Evolutionary conservation across 2,329 filamentous ascomycete species (phyloP).

Genomic region (Trichothecium roseum): DNA sequence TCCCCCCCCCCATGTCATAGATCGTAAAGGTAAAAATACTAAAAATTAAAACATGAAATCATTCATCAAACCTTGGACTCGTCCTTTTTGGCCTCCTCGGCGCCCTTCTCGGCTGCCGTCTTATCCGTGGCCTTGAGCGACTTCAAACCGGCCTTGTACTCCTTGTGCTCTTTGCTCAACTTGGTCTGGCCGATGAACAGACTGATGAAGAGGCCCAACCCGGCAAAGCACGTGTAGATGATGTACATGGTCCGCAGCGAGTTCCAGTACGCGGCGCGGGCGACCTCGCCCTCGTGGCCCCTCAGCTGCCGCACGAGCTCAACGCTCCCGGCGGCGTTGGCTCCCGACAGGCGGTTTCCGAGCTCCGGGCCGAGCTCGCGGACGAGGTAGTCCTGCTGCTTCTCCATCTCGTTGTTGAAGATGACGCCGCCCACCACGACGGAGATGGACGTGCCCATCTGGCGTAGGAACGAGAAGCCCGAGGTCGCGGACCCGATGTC

Average conservation of each 20-base stretch:
- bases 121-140: slow-evolving; percentile 23
- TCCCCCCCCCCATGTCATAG: neutral
- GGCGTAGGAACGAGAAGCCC: slow-evolving; percentile 57
- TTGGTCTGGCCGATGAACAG: slow-evolving; percentile 36
- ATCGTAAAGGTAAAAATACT: neutral
- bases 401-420: slow-evolving; percentile 65
- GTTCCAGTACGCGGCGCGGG: slow-evolving; percentile 35
- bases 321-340: slow-evolving; percentile 50
- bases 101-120: slow-evolving; percentile 5
- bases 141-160: slow-evolving; percentile 47
- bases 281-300: slow-evolving; percentile 28
- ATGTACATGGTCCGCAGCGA: slow-evolving; percentile 47
- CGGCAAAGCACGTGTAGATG: slow-evolving; percentile 40
- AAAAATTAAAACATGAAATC: neutral
- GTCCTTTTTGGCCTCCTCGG: slow-evolving; percentile 7
- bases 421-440: slow-evolving; percentile 69
- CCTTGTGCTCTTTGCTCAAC: slow-evolving; percentile 44
- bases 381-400: slow-evolving; percentile 36
- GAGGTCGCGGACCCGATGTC: slow-evolving; percentile 62
- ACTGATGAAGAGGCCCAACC: slow-evolving; percentile 33
- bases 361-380: slow-evolving; percentile 37
- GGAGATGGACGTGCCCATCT: slow-evolving; percentile 56
- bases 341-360: slow-evolving; percentile 44
- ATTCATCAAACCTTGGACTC: no score
- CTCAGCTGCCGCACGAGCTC: slow-evolving; percentile 43